Conservation (phyloP, 495 filamentous ascomycete species). For the Recurvomyces mirabilis region DNA sequence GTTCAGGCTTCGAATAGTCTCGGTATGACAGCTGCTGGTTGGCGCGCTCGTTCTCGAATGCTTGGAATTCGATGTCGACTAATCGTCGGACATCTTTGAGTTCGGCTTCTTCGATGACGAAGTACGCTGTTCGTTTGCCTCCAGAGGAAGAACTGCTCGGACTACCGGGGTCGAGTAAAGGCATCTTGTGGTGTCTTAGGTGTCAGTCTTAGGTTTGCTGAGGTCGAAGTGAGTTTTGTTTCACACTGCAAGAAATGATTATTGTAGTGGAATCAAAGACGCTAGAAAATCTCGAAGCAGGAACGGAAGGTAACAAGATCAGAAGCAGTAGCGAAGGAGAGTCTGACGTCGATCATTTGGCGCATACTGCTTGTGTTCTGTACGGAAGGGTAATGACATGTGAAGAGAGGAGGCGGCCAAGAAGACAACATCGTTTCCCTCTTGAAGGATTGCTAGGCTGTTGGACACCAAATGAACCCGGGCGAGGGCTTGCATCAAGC, state of each 20-base stretch:
- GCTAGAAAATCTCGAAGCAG: no score
- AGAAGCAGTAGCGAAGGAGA: neutral
- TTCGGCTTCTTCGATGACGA: constrained; percentile 4
- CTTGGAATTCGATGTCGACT: constrained; percentile 20
- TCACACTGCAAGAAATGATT: no score
- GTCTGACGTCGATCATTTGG: neutral
- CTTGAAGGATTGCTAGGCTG: no score
- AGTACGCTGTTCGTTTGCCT: constrained; percentile 2
- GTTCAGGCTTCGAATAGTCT: constrained; percentile 11
- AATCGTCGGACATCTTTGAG: constrained; percentile 15
- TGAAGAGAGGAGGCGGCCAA: neutral
- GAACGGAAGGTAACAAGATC: neutral
- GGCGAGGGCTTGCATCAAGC: no score
- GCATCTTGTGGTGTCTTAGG: neutral
- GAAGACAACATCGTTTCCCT: no score
- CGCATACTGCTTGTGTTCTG: neutral
- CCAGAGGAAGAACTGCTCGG: neutral
- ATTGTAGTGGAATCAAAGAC: no score
- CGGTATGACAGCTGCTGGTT: constrained; percentile 19
- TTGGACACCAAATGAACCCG: no score
- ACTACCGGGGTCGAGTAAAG: constrained; percentile 8
- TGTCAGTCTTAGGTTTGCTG: neutral
- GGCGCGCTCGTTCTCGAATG: constrained; percentile 15
- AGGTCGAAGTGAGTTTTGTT: no score
- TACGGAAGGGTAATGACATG: neutral